phyloP scores from a whole-genome alignment of 352 stramenopile species.

The Nothophytophthora sp. region DNA sequence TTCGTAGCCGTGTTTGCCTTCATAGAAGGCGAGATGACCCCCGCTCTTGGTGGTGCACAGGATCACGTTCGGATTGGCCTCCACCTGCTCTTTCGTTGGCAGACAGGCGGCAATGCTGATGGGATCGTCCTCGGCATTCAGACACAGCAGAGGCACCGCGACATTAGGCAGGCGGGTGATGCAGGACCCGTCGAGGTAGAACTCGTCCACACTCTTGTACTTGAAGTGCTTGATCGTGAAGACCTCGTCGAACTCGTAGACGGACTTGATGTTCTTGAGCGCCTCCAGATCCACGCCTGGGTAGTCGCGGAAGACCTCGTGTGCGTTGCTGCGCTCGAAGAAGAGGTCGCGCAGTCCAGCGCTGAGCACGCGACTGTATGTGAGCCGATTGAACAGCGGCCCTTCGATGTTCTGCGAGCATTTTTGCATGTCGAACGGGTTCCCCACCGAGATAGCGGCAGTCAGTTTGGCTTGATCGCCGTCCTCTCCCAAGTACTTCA shows the following conservation, averaged over 20 bases:
- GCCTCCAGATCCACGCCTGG: conserved; percentile 44
- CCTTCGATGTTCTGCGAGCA: conserved; percentile 44
- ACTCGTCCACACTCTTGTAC: conserved; percentile 44
- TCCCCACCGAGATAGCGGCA: conserved; percentile 62
- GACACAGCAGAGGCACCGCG: conserved; percentile 42
- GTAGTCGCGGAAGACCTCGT: conserved; percentile 54
- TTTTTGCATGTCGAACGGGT: conserved; percentile 64
- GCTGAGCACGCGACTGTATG: conserved; percentile 55
- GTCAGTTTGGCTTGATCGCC: conserved; percentile 32
- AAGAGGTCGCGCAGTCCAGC: conserved; percentile 55
- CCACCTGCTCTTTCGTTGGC: conserved; percentile 26
- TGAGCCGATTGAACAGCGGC: conserved; percentile 53
- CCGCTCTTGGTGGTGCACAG: conserved; percentile 45
- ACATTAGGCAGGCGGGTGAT: conserved; percentile 36
- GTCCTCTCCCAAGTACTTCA: conserved; percentile 76
- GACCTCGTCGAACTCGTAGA: conserved; percentile 64
- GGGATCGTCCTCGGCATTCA: conserved; percentile 56
- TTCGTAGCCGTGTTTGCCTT: conserved; percentile 19
- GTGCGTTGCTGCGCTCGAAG: conserved; percentile 63
- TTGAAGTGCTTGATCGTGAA: conserved; percentile 62
- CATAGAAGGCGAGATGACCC: conserved; percentile 54
- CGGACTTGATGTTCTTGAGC: conserved; percentile 31
- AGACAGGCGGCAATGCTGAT: conserved; percentile 38
- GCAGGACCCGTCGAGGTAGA: conserved; percentile 46
- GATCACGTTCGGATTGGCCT: conserved; percentile 49